These are phyloP conservation scores for Coprinopsis cinerea DNA, from an alignment of 768 basidiomycete species.

Conservation along the genomic window DNA sequence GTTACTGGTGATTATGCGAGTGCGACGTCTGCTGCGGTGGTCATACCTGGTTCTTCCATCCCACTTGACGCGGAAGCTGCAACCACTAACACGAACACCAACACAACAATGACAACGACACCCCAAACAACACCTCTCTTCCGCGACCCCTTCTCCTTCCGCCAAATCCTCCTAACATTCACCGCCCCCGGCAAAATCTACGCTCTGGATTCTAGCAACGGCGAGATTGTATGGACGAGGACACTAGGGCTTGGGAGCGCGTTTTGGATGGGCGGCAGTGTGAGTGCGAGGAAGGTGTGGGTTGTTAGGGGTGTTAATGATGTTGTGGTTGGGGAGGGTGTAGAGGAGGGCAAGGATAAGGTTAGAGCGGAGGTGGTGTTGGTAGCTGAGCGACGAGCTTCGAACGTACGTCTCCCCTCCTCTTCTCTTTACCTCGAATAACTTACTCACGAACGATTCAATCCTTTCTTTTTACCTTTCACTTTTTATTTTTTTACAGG, in stretches of 20 bases:
- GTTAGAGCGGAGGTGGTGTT: conserved; percentile 54
- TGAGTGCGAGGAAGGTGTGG: conserved; percentile 60
- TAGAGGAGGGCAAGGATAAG: too few relatives aligned
- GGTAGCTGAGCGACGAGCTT: conserved; percentile 53
- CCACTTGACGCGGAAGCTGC: too few relatives aligned
- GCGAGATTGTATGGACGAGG: conserved; percentile 74
- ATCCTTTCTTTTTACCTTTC: too few relatives aligned
- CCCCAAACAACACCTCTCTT: too few relatives aligned
- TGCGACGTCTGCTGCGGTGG: conserved; percentile 31
- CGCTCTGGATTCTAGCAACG: conserved; percentile 76
- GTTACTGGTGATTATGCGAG: conserved; percentile 61
- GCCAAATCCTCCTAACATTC: conserved; percentile 72
- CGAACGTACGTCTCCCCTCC: conserved; percentile 44
- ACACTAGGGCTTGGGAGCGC: conserved; percentile 72
- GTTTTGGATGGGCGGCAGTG: conserved; percentile 43
- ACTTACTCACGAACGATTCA: too few relatives aligned
- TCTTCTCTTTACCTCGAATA: conserved; percentile 1
- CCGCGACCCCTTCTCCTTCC: conserved; percentile 82
- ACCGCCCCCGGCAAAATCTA: conserved; percentile 72
- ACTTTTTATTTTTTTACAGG: conserved; percentile 26
- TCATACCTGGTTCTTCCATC: too few relatives aligned
- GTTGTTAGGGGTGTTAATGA: conserved; percentile 42
- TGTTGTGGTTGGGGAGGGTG: too few relatives aligned
- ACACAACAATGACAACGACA: too few relatives aligned
- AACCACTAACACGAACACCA: too few relatives aligned